Conservation (phyloP, 1,139 yeast species). For the Diutina neorugosa region DNA sequence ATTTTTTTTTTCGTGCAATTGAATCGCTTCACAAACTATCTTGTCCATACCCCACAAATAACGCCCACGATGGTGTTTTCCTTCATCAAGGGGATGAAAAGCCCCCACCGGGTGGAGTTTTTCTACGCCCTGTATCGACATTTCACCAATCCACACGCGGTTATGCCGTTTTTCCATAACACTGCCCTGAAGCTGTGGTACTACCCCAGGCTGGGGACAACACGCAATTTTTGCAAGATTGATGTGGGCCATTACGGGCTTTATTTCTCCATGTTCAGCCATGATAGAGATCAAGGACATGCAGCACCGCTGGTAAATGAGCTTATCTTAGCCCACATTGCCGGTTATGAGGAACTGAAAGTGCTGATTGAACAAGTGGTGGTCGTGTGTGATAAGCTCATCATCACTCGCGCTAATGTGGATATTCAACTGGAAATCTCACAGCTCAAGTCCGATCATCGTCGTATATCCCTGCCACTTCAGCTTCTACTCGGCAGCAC, state of each 20-base stretch:
- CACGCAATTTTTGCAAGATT: conserved; percentile 17
- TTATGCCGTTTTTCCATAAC: conserved; percentile 15
- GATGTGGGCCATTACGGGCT: conserved; percentile 34
- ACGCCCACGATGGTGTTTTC: conserved; percentile 3
- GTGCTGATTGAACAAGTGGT: conserved; percentile 4
- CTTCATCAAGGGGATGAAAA: conserved; percentile 2
- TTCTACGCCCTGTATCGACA: conserved; percentile 31
- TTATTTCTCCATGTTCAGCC: conserved; percentile 30
- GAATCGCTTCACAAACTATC: background rate
- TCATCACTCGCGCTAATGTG: conserved; percentile 20
- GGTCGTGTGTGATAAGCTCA: conserved; percentile 10
- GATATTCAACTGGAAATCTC: conserved; percentile 16
- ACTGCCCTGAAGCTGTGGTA: conserved; percentile 17
- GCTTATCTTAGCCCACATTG: background rate
- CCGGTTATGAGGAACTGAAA: conserved; percentile 1
- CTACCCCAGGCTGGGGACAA: conserved; percentile 11
- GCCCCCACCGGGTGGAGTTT: conserved; percentile 19
- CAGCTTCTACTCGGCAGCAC: background rate
- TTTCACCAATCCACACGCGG: conserved; percentile 11
- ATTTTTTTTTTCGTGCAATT: too few species aligned
- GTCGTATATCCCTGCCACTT: background rate
- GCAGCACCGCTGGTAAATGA: conserved; percentile 6
- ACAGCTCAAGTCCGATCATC: background rate
- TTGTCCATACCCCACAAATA: background rate
- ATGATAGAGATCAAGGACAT: conserved; percentile 19